Evolutionary conservation across 2,329 filamentous ascomycete genomes (phyloP).

Genomic region (Apiospora koreana): DNA sequence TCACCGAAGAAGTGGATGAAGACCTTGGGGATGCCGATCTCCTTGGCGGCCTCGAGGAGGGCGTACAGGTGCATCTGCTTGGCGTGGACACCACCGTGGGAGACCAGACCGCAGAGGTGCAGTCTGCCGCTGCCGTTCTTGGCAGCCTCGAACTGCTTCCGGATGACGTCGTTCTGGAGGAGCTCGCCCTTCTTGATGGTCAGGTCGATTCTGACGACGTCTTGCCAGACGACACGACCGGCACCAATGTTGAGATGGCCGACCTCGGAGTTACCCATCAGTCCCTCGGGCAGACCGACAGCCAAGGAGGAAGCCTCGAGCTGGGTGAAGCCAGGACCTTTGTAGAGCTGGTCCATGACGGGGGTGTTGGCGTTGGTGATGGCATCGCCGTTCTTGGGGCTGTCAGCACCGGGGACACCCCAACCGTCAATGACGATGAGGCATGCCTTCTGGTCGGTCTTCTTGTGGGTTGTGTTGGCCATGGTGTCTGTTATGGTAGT

Average conservation of each 20-base stretch:
- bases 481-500: neutral
- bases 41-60: constrained; percentile 87
- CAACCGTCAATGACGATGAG: constrained; percentile 97
- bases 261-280: constrained; percentile 99
- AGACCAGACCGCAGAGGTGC: constrained; percentile 89
- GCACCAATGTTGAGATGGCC: constrained; percentile 98
- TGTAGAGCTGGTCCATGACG: constrained; percentile 89
- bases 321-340: constrained; percentile 84
- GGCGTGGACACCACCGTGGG: constrained; percentile 93
- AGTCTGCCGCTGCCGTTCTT: constrained; percentile 89
- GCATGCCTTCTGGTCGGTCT: constrained; percentile 60
- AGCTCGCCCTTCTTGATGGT: constrained; percentile 85
- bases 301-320: constrained; percentile 95
- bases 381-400: constrained; percentile 88
- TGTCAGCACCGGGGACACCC: constrained; percentile 81
- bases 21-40: constrained; percentile 82
- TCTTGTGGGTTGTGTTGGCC: constrained; percentile 42
- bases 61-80: constrained; percentile 93
- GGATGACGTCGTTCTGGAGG: constrained; percentile 74
- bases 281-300: constrained; percentile 90
- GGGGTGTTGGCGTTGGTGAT: constrained; percentile 93
- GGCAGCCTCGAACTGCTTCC: constrained; percentile 73
- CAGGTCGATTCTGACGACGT: constrained; percentile 94
- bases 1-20: constrained; percentile 99
- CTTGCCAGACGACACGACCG: constrained; percentile 97